Conservation (phyloP, 2,329 filamentous ascomycete genomes). For the Nemania sp. region DNA sequence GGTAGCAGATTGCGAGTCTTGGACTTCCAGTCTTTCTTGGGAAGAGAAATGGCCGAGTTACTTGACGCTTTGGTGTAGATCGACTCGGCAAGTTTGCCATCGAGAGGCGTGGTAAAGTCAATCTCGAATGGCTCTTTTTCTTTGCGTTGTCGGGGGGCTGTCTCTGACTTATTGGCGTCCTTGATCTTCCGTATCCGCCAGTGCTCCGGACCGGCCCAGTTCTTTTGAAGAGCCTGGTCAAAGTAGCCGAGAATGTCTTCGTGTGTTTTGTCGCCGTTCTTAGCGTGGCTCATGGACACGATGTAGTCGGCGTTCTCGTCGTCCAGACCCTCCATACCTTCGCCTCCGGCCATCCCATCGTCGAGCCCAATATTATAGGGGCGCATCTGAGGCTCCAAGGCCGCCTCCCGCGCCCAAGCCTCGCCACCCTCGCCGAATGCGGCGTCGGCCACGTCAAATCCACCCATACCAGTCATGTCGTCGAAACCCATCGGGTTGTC, state of each 20-base stretch:
- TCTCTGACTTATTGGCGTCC: constrained; percentile 67
- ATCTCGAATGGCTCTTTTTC: constrained; percentile 98
- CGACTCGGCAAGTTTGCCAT: constrained; percentile 69
- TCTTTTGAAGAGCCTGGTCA: constrained; percentile 93
- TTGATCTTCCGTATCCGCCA: constrained; percentile 98
- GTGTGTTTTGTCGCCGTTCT: constrained; percentile 71
- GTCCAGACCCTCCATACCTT: constrained; percentile 59
- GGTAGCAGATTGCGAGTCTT: constrained; percentile 91
- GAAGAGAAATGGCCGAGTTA: constrained; percentile 80
- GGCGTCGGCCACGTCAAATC: constrained; percentile 65
- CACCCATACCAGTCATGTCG: constrained; percentile 73
- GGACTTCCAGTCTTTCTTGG: constrained; percentile 94
- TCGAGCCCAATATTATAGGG: constrained; percentile 69
- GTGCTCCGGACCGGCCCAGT: constrained; percentile 97
- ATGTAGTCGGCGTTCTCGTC: constrained; percentile 73
- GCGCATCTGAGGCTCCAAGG: constrained; percentile 82
- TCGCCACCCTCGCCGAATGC: constrained; percentile 96
- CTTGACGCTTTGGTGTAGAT: constrained; percentile 82
- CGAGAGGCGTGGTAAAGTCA: constrained; percentile 80
- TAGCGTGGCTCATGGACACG: constrained; percentile 74
- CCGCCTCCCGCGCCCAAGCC: constrained; percentile 90
- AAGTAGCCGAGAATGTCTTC: constrained; percentile 98
- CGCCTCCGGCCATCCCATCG: constrained; percentile 58
- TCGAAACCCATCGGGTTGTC: constrained; percentile 84
- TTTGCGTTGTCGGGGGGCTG: constrained; percentile 71